Evolutionary conservation across 1,139 yeast species (phyloP).

Genomic region (Nakaseomyces sp.): DNA sequence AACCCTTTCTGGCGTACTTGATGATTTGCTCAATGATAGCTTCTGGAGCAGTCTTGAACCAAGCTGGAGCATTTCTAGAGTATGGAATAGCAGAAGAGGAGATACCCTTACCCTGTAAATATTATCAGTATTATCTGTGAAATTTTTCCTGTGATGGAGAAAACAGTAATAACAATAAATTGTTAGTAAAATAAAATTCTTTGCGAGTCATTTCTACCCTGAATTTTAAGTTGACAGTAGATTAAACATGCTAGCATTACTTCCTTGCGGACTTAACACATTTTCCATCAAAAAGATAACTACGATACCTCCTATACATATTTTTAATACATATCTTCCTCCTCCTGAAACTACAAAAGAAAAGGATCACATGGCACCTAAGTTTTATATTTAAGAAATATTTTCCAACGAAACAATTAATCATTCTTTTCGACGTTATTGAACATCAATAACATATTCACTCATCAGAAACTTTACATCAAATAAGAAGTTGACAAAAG

Average conservation of each 20-base stretch:
- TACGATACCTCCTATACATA: neutral
- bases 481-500: too few species aligned
- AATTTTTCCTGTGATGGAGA: neutral
- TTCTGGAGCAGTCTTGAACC: slow-evolving; percentile 97
- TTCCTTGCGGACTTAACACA: neutral
- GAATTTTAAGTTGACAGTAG: too few species aligned
- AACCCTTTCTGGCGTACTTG: slow-evolving; percentile 99
- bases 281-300: neutral
- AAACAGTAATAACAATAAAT: neutral
- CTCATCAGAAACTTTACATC: too few species aligned
- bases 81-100: slow-evolving; percentile 98
- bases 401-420: neutral
- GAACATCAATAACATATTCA: too few species aligned
- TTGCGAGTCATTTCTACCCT: neutral
- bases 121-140: neutral
- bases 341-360: neutral
- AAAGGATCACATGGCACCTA: neutral
- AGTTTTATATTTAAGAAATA: neutral
- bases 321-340: neutral
- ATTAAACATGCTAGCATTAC: too few species aligned
- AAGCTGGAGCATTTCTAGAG: slow-evolving; percentile 97
- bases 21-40: slow-evolving; percentile 95
- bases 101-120: slow-evolving; percentile 90
- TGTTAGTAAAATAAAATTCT: slow-evolving; percentile 9
- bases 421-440: too few species aligned